Base-by-base conservation (phyloP, 2,329 filamentous ascomycete genomes). In the Cordyceps farinosa region DNA sequence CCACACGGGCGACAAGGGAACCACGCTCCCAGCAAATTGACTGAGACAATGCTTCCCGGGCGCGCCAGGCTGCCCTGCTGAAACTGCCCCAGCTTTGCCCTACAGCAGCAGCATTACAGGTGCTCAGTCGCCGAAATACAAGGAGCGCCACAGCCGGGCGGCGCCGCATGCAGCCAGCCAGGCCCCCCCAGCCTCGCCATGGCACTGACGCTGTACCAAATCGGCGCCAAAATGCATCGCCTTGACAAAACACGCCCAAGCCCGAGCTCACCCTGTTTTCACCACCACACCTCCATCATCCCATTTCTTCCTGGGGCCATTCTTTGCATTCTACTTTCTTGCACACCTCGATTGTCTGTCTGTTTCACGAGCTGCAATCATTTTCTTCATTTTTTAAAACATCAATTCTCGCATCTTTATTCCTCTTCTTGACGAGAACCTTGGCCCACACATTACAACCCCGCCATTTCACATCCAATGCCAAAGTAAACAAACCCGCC, bases 401-500 rank as follows among this genome's bases (percentile, higher is more conserved):
- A 22, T 22, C 1, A 22, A 22, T 52, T 48, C 17, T 54, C n/a
- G 13, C 44, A 17, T 15, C 30, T 44, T 36, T 48, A 17, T 45
- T 17, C 30, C 38, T 47, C 6, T 45, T 34, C 36, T 5, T 44
- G 15, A 9, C 17, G 40, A 60, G 36, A 34, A 51, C 47, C 7
- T 36, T 38, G 47, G 36, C 22, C 47, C 52, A n/a, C 44, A 55
- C 38, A 53, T 22, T 22, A 47, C 42, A 34, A 44, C 59, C 59
- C 59, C 59, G 59, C 59, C 52, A 50, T 47, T 44, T 40, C 13
- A n/a, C 50, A 40, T 29, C 32, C 22, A 38, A 62, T 62, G 59
- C n/a, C 51, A 36, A 62, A 62, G 59, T 62, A 62, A 62, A 62
- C 59, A 62, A 62, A 62, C 51, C 51, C 34, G 51, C 42, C 2